Base-by-base conservation (phyloP, 2,329 filamentous ascomycete species). In the Westerdykella sp. region DNA sequence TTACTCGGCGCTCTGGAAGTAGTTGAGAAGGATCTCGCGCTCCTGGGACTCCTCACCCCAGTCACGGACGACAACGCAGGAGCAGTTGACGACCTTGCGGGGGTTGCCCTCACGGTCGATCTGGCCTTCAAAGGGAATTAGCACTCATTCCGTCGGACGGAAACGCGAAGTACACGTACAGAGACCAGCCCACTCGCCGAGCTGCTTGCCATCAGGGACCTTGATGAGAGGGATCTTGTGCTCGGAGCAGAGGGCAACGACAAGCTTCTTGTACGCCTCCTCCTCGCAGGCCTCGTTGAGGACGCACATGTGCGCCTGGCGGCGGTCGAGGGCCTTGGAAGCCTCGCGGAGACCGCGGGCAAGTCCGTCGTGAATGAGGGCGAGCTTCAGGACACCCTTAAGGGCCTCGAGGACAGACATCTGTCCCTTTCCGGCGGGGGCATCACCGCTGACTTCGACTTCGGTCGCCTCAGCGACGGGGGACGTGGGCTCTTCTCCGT, bases 71-170 rank as follows among this genome's bases (percentile, higher is more conserved):
- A 98, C 93, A 68, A 98, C 93, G 81, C 93, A 97, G 70, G 91
- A 97, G 89, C 93, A 98, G 87, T 98, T 98, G 79, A 98, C 93
- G 63, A 98, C 91, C 85, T 98, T 98, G 77, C 93, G 87, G 68
- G 93, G 89, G 77, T 98, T 98, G 67, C 93, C 93, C 78, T 98
- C 93, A 70, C 93, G 91, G 80, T 98, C 93, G 67, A 98, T 84
- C 65, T 96, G 90, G 78, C 91, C 91, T 35, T 21, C 6, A 13
- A 18, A 35, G 32, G 16, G 13, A 3, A 18, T 35, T 35, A 35
- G 32, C 32, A 18, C 32, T 15, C 16, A 18, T 35, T 3, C 10
- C 10, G 10, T n/a, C 40, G 25, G 45, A 41, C 42, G n/a, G 37
- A 34, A 7, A 35, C 39, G 34, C 40, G 42, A 45, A 45, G 34